These are phyloP conservation scores for Neurospora africana DNA, from an alignment of 495 filamentous ascomycete species.

Conservation along the genomic window DNA sequence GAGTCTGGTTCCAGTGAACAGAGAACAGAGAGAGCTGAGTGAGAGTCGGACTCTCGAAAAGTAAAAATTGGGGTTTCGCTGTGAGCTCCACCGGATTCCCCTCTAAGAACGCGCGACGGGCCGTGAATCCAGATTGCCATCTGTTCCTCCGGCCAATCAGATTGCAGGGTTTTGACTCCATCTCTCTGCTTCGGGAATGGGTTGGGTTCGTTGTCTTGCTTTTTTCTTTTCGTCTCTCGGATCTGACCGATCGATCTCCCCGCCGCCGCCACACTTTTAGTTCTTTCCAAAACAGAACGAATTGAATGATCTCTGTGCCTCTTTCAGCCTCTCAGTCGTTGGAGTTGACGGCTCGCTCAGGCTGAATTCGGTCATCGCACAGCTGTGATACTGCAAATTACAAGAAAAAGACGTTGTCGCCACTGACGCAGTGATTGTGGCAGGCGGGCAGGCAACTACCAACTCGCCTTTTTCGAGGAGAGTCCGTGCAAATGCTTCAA, in stretches of 20 bases:
- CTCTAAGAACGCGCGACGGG: conserved; percentile 12
- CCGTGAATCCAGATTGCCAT: conserved; percentile 27
- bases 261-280: neutral
- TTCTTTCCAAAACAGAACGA: neutral
- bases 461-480: neutral
- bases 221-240: neutral
- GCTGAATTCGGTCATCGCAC: neutral
- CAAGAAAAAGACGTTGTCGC: neutral
- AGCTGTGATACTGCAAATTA: neutral
- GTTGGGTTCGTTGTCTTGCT: neutral
- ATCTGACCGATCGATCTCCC: neutral
- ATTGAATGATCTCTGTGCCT: neutral
- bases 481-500: neutral
- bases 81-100: neutral
- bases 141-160: conserved; percentile 19
- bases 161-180: neutral
- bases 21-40: neutral
- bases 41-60: neutral
- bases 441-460: neutral
- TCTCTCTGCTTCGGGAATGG: conserved; percentile 13
- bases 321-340: neutral
- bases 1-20: neutral
- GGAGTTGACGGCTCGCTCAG: neutral
- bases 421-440: neutral
- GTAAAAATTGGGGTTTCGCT: neutral